Percentiles rank a stretch among this genome's conserved stretches.
Conservation (phyloP, 2,329 filamentous ascomycete genomes). For the Graphium sp. region DNA sequence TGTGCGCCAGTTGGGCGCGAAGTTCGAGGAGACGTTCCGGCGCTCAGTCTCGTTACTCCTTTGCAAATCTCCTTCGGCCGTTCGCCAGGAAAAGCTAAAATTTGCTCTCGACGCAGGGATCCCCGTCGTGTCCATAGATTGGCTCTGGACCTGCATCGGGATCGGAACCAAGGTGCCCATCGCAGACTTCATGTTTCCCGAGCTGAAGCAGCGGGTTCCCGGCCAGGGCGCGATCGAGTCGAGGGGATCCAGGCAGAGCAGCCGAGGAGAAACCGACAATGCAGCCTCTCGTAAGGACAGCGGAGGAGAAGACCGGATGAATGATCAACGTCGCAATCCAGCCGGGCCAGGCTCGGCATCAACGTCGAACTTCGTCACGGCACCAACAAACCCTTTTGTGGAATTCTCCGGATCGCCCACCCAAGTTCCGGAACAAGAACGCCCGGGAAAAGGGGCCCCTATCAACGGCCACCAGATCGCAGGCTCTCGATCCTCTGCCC, state of each 20-base stretch:
- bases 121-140: slow-evolving; percentile 64
- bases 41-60: slow-evolving; percentile 59
- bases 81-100: slow-evolving; percentile 61
- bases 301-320: not conserved
- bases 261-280: slow-evolving; percentile 1
- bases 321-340: slow-evolving; percentile 8
- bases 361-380: not conserved
- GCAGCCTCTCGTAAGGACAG: slow-evolving; percentile 2
- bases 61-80: slow-evolving; percentile 39
- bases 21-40: slow-evolving; percentile 64
- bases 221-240: too few species aligned
- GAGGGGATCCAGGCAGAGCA: slow-evolving; percentile 5
- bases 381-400: slow-evolving; percentile 5
- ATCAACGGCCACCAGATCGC: too few species aligned
- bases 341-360: slow-evolving; percentile 8
- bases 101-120: slow-evolving; percentile 61
- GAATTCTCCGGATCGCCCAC: too few species aligned
- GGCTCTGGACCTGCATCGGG: slow-evolving; percentile 71
- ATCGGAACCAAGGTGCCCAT: slow-evolving; percentile 29
- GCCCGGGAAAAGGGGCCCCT: too few species aligned
- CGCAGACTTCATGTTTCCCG: slow-evolving; percentile 27
- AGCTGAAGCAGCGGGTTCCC: slow-evolving; percentile 15
- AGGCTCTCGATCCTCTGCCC: too few species aligned
- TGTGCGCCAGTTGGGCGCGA: slow-evolving; percentile 60
- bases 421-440: too few species aligned